Base-by-base conservation (phyloP, 305 asterid species). In the Fraxinus albicans region DNA sequence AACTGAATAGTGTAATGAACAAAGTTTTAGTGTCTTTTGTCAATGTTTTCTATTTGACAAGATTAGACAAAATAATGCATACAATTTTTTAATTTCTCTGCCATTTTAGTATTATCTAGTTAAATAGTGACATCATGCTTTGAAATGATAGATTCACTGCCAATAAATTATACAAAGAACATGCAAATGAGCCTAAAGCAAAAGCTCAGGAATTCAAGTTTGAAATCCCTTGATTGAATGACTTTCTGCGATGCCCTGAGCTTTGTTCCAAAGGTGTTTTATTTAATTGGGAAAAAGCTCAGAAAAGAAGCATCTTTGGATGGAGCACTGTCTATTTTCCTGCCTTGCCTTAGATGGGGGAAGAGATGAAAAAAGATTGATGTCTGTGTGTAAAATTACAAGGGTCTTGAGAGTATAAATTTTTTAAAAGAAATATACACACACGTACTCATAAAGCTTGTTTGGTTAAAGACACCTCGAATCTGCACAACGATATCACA, bases 71-170 rank as follows among this genome's bases (percentile, higher is more conserved):
- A 80, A 91, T 89, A 85, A 80, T 83, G 84, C 75, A 74, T 42
- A 82, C 38, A 67, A 17, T n/a, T 77, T 76, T n/a, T 70, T 78
- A 80, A 81, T 82, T 87, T 84, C 86, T 85, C 86, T 76, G 83
- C 81, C 82, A 81, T 80, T 84, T 89, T 86, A 79, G 81, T 88
- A 73, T 78, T 75, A 5, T 55, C 67, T 55, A 55, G 27, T n/a
- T 55, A 55, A 55, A 55, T 55, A 7, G 67, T 15, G 40, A 72
- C 10, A 72, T 72, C 19, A 9, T 33, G 77, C 77, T 72, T 72
- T 72, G 0, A 72, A 72, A 33, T 0, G 33, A 31, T 6, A 72
- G 77, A 7, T 33, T 44, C 5, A 15, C 25, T 33, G 36, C 77
- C 9, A 31, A 72, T 33, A 72, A 72, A 31, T 72, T 72, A 72